Evolutionary conservation across 2,329 filamentous ascomycete species (phyloP).

Genomic region (Diaporthe eres): DNA sequence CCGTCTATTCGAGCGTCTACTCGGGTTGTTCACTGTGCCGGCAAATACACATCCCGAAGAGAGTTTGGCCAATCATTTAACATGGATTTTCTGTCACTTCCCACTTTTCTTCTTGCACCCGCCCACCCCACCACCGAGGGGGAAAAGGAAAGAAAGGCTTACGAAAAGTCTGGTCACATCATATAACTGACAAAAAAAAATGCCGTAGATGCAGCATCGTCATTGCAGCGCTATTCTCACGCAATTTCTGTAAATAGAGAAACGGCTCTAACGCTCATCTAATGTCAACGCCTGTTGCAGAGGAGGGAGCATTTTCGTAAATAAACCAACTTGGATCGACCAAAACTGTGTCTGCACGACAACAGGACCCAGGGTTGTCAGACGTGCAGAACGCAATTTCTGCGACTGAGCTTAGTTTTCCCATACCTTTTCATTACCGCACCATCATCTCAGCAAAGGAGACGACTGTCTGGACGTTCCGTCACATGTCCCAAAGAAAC

Average conservation of each 20-base stretch:
- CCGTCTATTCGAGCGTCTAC: neutral
- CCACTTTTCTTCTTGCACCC: neutral
- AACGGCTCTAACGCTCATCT: neutral
- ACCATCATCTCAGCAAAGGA: too few relatives aligned
- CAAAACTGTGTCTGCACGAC: neutral
- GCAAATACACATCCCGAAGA: neutral
- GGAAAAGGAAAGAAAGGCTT: neutral
- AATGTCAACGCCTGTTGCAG: neutral
- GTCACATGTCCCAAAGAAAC: too few relatives aligned
- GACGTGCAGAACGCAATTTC: neutral
- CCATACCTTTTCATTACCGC: too few relatives aligned
- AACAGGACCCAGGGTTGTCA: too few relatives aligned
- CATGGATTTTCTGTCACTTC: conserved; percentile 11
- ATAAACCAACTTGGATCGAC: neutral
- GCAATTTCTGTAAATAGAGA: neutral
- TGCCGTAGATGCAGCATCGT: neutral
- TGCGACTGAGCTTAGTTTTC: neutral
- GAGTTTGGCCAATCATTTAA: conserved; percentile 9
- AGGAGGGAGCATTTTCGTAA: neutral
- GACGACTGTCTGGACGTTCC: neutral
- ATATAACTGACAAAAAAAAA: neutral
- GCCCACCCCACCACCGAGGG: neutral
- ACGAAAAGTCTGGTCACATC: neutral
- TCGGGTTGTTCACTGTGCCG: neutral
- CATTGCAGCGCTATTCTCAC: neutral